Percentiles rank a stretch among this genome's conserved stretches.
Evolutionary conservation across 2,329 filamentous ascomycete species (phyloP).

Genomic region (Trichoderma afroharzianum): DNA sequence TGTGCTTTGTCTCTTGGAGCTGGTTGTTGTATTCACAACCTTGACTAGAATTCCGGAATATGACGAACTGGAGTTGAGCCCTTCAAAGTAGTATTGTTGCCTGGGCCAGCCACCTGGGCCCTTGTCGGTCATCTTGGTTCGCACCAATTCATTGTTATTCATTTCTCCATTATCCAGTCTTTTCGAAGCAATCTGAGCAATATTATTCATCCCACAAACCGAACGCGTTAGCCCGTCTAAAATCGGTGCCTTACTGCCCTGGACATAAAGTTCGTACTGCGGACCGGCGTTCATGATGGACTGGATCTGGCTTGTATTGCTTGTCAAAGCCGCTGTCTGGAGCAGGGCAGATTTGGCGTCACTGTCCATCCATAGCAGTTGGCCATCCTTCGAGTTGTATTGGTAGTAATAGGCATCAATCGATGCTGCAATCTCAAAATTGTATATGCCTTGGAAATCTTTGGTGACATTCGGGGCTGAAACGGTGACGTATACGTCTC

Average conservation of each 20-base stretch:
- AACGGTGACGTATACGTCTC: constrained; percentile 73
- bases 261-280: constrained; percentile 76
- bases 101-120: constrained; percentile 67
- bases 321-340: constrained; percentile 70
- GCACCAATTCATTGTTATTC: constrained; percentile 44
- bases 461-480: constrained; percentile 62
- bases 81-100: constrained; percentile 81
- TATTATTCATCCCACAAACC: constrained; percentile 71
- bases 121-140: constrained; percentile 64
- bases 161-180: constrained; percentile 44
- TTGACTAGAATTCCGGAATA: constrained; percentile 74
- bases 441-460: constrained; percentile 64
- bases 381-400: constrained; percentile 44
- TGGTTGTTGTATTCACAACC: constrained; percentile 48
- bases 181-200: constrained; percentile 60
- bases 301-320: constrained; percentile 52
- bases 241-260: constrained; percentile 54
- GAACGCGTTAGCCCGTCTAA: constrained; percentile 72
- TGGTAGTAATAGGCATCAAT: constrained; percentile 73
- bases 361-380: constrained; percentile 78
- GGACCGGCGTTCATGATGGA: constrained; percentile 47
- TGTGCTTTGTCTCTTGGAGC: constrained; percentile 33
- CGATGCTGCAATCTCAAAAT: constrained; percentile 77
- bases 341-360: constrained; percentile 77
- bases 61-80: constrained; percentile 65